Conservation (phyloP, 177 flowering plant species). For the Vitis hybrid region DNA sequence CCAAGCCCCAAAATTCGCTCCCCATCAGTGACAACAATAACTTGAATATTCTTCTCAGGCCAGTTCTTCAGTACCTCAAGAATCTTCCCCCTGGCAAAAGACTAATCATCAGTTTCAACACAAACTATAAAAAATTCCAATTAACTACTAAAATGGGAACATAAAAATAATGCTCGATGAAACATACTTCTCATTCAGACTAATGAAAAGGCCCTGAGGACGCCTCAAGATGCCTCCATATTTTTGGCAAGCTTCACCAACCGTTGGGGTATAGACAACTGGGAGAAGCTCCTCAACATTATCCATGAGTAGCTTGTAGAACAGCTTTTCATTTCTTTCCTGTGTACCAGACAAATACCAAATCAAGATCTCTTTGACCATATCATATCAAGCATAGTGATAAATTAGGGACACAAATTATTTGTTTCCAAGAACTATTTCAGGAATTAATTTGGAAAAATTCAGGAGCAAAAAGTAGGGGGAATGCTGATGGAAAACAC, state of each 20-base stretch:
- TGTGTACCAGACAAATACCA: constrained; percentile 20
- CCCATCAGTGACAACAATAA: constrained; percentile 76
- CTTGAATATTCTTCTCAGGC: constrained; percentile 73
- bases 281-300: constrained; percentile 81
- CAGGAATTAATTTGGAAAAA: no score
- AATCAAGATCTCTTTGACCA: neutral
- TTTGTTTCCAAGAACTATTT: no score
- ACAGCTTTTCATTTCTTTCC: constrained; percentile 69
- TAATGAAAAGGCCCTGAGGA: constrained; percentile 78
- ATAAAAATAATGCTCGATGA: neutral
- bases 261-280: constrained; percentile 78
- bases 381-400: neutral
- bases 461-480: no score
- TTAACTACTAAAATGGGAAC: neutral
- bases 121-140: neutral
- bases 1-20: constrained; percentile 68
- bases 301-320: constrained; percentile 73
- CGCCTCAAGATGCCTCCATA: constrained; percentile 68
- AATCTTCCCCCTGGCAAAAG: constrained; percentile 38
- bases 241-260: constrained; percentile 82
- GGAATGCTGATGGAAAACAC: no score
- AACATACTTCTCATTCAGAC: constrained; percentile 68
- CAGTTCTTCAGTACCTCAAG: constrained; percentile 67
- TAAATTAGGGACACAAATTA: neutral
- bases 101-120: neutral